phyloP scores from a whole-genome alignment of 495 filamentous ascomycete species.

The Lophium mytilinum region DNA sequence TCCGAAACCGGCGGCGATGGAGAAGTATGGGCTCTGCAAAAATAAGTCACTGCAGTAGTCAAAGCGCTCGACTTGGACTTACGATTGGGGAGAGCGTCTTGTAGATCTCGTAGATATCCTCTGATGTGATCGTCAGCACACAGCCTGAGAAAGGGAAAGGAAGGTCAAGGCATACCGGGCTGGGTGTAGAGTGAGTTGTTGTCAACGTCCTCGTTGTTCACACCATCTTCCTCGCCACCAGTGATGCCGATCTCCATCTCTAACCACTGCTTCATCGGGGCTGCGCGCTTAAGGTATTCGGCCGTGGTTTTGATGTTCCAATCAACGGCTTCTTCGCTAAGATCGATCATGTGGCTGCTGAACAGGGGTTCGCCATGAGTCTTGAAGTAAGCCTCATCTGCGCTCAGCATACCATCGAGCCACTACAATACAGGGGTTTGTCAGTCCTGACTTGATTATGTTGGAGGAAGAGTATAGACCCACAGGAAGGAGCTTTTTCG shows the following conservation, averaged over 20 bases:
- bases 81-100: slow-evolving; percentile 63
- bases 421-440: slow-evolving; percentile 36
- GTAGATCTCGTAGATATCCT: slow-evolving; percentile 87
- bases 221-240: slow-evolving; percentile 92
- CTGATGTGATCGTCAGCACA: slow-evolving; percentile 23
- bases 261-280: slow-evolving; percentile 76
- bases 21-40: slow-evolving; percentile 69
- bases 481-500: slow-evolving; percentile 37
- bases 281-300: slow-evolving; percentile 39
- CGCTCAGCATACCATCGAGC: slow-evolving; percentile 92
- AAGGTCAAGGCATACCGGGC: slow-evolving; percentile 37
- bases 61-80: too few relatives aligned
- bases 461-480: neutral
- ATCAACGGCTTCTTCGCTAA: slow-evolving; percentile 80
- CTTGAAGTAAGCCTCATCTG: slow-evolving; percentile 90
- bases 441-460: neutral
- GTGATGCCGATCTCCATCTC: slow-evolving; percentile 98
- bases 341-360: slow-evolving; percentile 95
- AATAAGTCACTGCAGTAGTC: too few relatives aligned
- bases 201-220: slow-evolving; percentile 81
- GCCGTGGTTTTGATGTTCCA: slow-evolving; percentile 87
- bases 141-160: neutral
- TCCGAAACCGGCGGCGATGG: slow-evolving; percentile 95
- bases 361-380: slow-evolving; percentile 82
- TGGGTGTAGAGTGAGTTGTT: slow-evolving; percentile 97